phyloP scores from a whole-genome alignment of 1,139 yeast genomes.

The Arxiozyma slooffiae region DNA sequence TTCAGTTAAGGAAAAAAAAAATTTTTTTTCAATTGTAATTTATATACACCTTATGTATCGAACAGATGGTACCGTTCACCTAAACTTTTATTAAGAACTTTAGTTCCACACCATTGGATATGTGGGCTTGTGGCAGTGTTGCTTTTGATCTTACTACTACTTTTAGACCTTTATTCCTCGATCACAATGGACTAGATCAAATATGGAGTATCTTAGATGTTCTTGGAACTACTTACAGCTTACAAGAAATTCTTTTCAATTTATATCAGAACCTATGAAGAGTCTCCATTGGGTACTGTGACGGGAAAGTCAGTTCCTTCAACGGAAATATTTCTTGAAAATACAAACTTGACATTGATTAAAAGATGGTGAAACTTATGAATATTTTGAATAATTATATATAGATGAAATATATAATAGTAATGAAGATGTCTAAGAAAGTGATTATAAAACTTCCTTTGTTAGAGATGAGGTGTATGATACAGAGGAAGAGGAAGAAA shows the following conservation, averaged over 20 bases:
- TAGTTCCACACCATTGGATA: slow-evolving; percentile 73
- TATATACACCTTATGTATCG: slow-evolving; percentile 74
- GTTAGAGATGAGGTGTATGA: slow-evolving; percentile 5
- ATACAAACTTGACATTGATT: not conserved
- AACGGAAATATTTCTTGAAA: not conserved
- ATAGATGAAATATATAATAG: slow-evolving; percentile 1
- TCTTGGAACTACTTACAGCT: slow-evolving; percentile 55
- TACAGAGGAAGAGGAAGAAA: slow-evolving; percentile 1
- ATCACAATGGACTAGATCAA: slow-evolving; percentile 69
- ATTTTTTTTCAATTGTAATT: slow-evolving; percentile 41
- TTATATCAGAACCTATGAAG: slow-evolving; percentile 31
- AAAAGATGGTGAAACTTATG: slow-evolving; percentile 1
- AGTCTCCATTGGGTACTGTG: not conserved
- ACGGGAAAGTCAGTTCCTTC: not conserved
- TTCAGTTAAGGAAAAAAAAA: slow-evolving; percentile 63
- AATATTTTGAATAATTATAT: slow-evolving; percentile 2
- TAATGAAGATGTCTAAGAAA: not conserved
- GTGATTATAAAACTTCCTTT: not conserved
- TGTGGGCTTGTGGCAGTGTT: slow-evolving; percentile 91
- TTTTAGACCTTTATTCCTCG: slow-evolving; percentile 76
- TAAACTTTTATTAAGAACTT: slow-evolving; percentile 63
- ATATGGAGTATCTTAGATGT: slow-evolving; percentile 53
- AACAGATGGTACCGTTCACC: slow-evolving; percentile 97
- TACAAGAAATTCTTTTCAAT: slow-evolving; percentile 12
- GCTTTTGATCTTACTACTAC: slow-evolving; percentile 75